phyloP scores from a whole-genome alignment of 176 grass and related monocot genomes.

The Carex scoparia region DNA sequence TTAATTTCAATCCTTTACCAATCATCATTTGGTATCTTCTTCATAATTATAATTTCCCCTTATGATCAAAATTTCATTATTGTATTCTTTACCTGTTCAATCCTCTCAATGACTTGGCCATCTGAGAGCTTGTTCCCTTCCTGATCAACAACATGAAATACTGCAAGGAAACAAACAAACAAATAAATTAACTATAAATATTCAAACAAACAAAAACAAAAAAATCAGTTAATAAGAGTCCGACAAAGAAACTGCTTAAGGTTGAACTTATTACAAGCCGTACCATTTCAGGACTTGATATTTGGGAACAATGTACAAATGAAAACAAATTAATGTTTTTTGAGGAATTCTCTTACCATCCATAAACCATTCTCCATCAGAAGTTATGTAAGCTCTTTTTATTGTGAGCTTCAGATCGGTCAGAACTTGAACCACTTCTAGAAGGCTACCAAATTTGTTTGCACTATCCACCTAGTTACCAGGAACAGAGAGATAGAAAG shows the following conservation, averaged over 20 bases:
- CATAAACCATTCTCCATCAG: slow-evolving; percentile 99
- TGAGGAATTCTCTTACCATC: slow-evolving; percentile 45
- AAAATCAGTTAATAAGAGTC: not conserved
- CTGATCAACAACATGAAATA: slow-evolving; percentile 69
- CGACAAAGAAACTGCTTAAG: not conserved
- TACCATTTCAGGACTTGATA: not conserved
- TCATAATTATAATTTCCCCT: too few species aligned
- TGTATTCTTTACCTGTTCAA: slow-evolving; percentile 40
- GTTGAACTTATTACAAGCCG: not conserved
- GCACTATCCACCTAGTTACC: slow-evolving; percentile 81
- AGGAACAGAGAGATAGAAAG: not conserved
- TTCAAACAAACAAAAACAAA: not conserved
- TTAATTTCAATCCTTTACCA: not conserved
- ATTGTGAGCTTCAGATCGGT: slow-evolving; percentile 88
- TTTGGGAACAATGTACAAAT: not conserved
- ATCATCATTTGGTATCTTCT: not conserved
- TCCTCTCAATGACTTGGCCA: slow-evolving; percentile 36
- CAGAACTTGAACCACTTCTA: slow-evolving; percentile 94
- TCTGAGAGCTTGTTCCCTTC: slow-evolving; percentile 45
- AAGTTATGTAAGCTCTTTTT: slow-evolving; percentile 91
- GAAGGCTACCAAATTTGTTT: slow-evolving; percentile 88
- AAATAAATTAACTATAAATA: slow-evolving; percentile 11
- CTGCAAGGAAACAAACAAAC: slow-evolving; percentile 33
- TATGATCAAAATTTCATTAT: not conserved
- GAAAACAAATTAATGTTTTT: not conserved